Base-by-base conservation (phyloP, 1,139 yeast genomes). In the Insectozyma bohioensis region DNA sequence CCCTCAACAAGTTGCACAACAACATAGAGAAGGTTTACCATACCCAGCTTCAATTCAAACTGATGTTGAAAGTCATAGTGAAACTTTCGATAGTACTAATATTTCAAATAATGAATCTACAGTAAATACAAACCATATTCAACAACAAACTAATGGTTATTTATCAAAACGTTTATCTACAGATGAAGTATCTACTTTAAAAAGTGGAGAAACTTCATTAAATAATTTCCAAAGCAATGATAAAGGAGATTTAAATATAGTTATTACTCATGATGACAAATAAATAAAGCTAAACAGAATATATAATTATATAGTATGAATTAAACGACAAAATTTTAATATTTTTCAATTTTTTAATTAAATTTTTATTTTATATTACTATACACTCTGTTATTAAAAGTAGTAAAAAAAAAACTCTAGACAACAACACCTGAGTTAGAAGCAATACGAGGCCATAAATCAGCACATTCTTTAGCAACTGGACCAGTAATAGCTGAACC, bases 401-500 rank as follows among this genome's bases (percentile, higher is more conserved):
- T 10, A n/a, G n/a, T n/a, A n/a, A n/a, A n/a, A n/a, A n/a, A n/a
- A n/a, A n/a, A n/a, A n/a, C 9, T 23, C 32, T 90, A 92, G 70
- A 88, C 99, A 74, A 94, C 98, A 71, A 94, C 98, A 86, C 98
- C 98, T 63, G 98, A 94, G 92, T 88, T 88, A 59, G 97, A 88
- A 67, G 99, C 98, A 77, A 94, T 92, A 83, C 98, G 90, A 72
- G 99, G 99, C 99, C 99, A 94, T 74, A 94, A 85, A 70, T 94
- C 99, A 70, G 99, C 98, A 80, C 98, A 92, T 80, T 94, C 99
- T 81, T 92, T 94, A 73, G 97, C 98, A 67, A 94, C 99, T 63
- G 99, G 98, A 74, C 99, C 99, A 65, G 98, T 94, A 70, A 94
- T 92, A 65, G 98, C 98, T 57, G 98, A 94, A 76, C 99, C 99